Base-by-base conservation (phyloP, 768 basidiomycete genomes). In the Mycena indigotica region DNA sequence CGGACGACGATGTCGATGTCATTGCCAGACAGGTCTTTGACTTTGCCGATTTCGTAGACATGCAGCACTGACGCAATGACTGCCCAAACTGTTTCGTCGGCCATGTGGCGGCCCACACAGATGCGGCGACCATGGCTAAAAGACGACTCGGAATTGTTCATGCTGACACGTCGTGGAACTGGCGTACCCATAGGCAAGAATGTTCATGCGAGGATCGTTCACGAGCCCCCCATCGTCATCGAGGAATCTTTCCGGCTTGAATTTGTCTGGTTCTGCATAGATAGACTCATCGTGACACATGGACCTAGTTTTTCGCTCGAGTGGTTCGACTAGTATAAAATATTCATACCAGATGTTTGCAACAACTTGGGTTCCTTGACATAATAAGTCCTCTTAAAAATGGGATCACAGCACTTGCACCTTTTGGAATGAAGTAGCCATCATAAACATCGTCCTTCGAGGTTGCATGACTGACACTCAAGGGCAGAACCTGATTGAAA, bases 311-410 rank as follows among this genome's bases (percentile, higher is more conserved):
- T n/a, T n/a, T n/a, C n/a, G n/a, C n/a, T n/a, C n/a, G n/a, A n/a
- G n/a, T n/a, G n/a, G n/a, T n/a, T n/a, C n/a, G n/a, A n/a, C n/a
- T n/a, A n/a, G n/a, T n/a, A n/a, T n/a, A n/a, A n/a, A n/a, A n/a
- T n/a, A n/a, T n/a, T 21, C 57, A 13, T 49, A 74, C 76, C 76
- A 77, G 28, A 70, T 71, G 58, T 77, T 77, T 5, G 66, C 67
- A 13, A 78, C 63, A 38, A 78, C 66, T 12, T 46, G 50, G 1
- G 61, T 46, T 3, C 60, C 60, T 61, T 17, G 12, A 39, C n/a
- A n/a, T n/a, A n/a, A n/a, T n/a, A n/a, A n/a, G n/a, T n/a, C n/a
- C n/a, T n/a, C n/a, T n/a, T n/a, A n/a, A n/a, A n/a, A n/a, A n/a
- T n/a, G n/a, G n/a, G n/a, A n/a, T n/a, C n/a, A 2, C 17, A 24